Evolutionary conservation across 1,284 basidiomycete genomes (phyloP), one percentile per base, ranked within the genome.

Genomic region (Malassezia japonica): DNA sequence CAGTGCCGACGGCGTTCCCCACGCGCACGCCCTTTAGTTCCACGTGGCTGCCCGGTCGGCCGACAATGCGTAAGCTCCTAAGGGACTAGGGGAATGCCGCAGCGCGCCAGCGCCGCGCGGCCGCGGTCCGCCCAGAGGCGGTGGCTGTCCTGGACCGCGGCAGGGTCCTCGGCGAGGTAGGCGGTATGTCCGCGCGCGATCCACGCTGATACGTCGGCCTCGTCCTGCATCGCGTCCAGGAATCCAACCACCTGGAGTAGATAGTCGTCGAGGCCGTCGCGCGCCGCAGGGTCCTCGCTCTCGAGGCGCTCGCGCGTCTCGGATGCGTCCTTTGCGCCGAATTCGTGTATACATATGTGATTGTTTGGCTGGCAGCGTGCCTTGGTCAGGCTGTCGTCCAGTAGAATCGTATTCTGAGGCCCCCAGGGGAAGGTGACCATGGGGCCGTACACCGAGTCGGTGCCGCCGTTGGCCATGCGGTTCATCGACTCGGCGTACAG

Each of bases 361-460:
- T 70, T 72, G 38, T 43, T 84, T 0, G 86, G 87, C 64, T 90
- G 87, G 25, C 85, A 74, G 16, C 76, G 77, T 0, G 85, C 86
- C 69, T 90, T 90, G 36, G 77, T 76, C 6, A 80, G 79, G 2
- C 85, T 86, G 67, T 90, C 87, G 65, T 90, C 87, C 13, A 90
- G 77, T 15, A 90, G 78, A 16, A 90, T 72, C 0, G 87, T 88
- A 2, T 84, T 83, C 0, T 82, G 79, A 0, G 81, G 83, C 61
- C 85, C 83, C 57, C 58, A 70, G 9, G 61, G 63, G 13, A 25
- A 8, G 7, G 8, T 5, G 20, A 4, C 55, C 44, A 49, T 9
- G 6, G 38, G 9, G 23, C 37, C 52, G 18, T 54, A 48, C 28
- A 46, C 23, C 20, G 38, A 27, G 20, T 46, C 37, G 12, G 12